Base-by-base conservation (phyloP, 1,284 basidiomycete genomes). In the Flammula alnicola region DNA sequence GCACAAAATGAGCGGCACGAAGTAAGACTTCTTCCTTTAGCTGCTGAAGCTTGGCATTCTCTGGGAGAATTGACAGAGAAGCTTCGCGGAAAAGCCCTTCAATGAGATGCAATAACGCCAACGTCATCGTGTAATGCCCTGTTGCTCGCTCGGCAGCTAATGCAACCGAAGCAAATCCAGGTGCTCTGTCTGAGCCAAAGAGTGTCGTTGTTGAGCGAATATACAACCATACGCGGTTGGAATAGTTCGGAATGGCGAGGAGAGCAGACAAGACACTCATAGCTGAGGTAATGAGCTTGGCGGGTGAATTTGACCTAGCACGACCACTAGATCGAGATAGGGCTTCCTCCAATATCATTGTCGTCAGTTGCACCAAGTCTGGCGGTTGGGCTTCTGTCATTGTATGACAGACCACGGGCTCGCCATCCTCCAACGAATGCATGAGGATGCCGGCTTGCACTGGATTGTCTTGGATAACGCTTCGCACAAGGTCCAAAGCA, bases 161-260 rank as follows among this genome's bases (percentile, higher is more conserved):
- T 1, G 90, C 81, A n/a, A 79, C 74, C 1, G 84, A 81, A 7
- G 82, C 79, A 52, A 81, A 81, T 3, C 79, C 80, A 23, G 74
- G 70, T 5, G 73, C 66, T 32, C 55, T 46, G 17, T 81, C 80
- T 4, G 83, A 77, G 11, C 89, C 88, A 63, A 94, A 92, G 12
- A 95, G 74, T 4, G 84, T 75, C 1, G 82, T 76, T 1, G 91
- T 88, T 2, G 89, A 91, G 9, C 91, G 85, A 22, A 93, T 79
- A 60, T 88, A 93, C 5, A 93, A 74, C 93, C 93, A 95, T 14
- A 95, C 87, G 1, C 87, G 80, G 49, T 84, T 83, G 1, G 91
- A 86, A 59, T 88, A 87, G 38, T 74, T 77, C 0, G 88, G 88
- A 1, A 95, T 72, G 0, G 85, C 81, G 16, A 95, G 76, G 25